These are phyloP conservation scores for Mallotus japonicus DNA, from an alignment of 441 rosid species.

Conservation along the genomic window DNA sequence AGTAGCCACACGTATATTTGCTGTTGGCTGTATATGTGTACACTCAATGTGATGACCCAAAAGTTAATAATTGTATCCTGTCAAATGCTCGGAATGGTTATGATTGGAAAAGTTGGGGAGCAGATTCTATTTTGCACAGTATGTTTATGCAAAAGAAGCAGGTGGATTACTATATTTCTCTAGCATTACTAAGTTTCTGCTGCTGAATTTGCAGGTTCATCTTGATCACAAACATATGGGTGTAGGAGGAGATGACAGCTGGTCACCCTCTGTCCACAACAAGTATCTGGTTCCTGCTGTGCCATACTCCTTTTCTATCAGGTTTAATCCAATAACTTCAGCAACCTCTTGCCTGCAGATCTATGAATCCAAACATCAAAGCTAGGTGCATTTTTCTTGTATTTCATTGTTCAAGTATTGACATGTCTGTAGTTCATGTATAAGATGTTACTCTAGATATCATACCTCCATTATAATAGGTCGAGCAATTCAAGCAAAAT, in stretches of 20 bases:
- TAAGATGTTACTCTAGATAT: neutral
- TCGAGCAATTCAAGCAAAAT: no score
- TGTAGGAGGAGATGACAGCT: slow-evolving; percentile 92
- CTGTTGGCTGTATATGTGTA: neutral
- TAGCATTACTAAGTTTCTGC: neutral
- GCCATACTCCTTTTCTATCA: slow-evolving; percentile 70
- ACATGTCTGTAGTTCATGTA: neutral
- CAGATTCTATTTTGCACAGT: neutral
- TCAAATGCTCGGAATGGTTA: neutral
- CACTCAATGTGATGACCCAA: neutral
- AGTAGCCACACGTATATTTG: neutral
- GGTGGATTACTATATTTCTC: neutral
- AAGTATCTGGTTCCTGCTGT: slow-evolving; percentile 72
- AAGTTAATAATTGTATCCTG: neutral
- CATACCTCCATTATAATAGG: neutral
- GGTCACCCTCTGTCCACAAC: slow-evolving; percentile 79
- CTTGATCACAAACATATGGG: slow-evolving; percentile 99
- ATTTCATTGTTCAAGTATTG: neutral
- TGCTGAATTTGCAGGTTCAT: slow-evolving; percentile 63
- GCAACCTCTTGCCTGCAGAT: slow-evolving; percentile 49
- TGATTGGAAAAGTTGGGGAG: neutral
- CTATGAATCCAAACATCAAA: slow-evolving; percentile 56
- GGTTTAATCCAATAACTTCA: slow-evolving; percentile 64
- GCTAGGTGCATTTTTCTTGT: slow-evolving; percentile 19
- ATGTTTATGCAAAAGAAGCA: neutral